Evolutionary conservation across 305 asterid species (phyloP).

Genomic region (Petunia hybrid): DNA sequence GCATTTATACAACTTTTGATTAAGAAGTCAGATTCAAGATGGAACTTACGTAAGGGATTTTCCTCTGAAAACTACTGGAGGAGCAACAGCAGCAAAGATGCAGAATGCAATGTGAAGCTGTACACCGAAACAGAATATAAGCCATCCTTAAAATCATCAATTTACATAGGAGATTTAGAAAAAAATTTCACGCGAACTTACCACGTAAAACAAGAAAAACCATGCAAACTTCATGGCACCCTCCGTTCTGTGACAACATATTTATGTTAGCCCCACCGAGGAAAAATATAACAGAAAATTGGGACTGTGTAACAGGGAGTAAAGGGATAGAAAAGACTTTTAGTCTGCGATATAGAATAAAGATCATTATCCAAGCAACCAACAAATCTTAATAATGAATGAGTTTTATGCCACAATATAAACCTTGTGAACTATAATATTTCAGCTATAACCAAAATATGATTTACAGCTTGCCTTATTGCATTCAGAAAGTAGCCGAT

Average conservation of each 20-base stretch:
- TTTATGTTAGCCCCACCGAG: not conserved
- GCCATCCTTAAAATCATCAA: constrained; percentile 11
- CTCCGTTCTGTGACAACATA: constrained; percentile 64
- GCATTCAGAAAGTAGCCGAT: constrained; percentile 7
- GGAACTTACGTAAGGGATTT: constrained; percentile 86
- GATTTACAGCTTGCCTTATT: not conserved
- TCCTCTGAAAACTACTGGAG: constrained; percentile 95
- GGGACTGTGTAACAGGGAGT: not conserved
- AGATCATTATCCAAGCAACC: not conserved
- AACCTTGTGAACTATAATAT: not conserved
- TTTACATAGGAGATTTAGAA: not conserved
- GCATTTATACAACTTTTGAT: not conserved
- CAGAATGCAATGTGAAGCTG: constrained; percentile 93
- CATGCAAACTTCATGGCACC: constrained; percentile 90
- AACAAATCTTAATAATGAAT: not conserved
- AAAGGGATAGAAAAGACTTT: too few relatives aligned
- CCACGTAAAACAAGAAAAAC: constrained; percentile 94
- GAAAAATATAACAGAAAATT: not conserved
- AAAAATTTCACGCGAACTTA: constrained; percentile 35
- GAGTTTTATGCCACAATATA: not conserved
- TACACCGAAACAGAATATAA: constrained; percentile 36
- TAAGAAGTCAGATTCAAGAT: constrained; percentile 12
- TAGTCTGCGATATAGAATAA: not conserved
- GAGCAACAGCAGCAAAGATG: constrained; percentile 95
- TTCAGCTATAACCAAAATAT: not conserved